These are phyloP conservation scores for Penicillium sp. DNA, from an alignment of 2,329 filamentous ascomycete genomes.

Conservation along the genomic window DNA sequence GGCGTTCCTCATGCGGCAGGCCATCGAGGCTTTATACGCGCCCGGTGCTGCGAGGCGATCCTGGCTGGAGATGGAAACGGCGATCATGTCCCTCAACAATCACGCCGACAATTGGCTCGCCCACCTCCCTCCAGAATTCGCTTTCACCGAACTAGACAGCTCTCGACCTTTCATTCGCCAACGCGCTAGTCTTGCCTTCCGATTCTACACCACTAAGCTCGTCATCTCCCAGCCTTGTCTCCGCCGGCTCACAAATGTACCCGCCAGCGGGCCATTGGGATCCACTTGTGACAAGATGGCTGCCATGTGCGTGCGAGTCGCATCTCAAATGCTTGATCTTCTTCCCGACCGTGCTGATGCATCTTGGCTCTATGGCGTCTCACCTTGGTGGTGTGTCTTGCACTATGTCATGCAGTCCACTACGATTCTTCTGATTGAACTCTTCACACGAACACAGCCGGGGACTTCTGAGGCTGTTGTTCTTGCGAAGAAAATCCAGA, in stretches of 20 bases:
- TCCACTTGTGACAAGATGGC: constrained; percentile 36
- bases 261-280: constrained; percentile 25
- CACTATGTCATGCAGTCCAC: constrained; percentile 43
- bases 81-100: constrained; percentile 34
- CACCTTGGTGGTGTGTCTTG: constrained; percentile 43
- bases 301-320: constrained; percentile 35
- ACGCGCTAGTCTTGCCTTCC: constrained; percentile 39
- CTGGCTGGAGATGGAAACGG: constrained; percentile 37
- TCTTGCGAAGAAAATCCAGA: constrained; percentile 31
- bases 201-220: constrained; percentile 44
- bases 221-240: constrained; percentile 45
- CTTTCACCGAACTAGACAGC: constrained; percentile 30
- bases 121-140: constrained; percentile 38
- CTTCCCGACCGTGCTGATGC: constrained; percentile 36
- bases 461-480: constrained; percentile 28
- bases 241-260: constrained; percentile 34
- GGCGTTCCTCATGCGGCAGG: constrained; percentile 34
- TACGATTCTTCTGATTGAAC: constrained; percentile 39
- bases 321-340: constrained; percentile 33
- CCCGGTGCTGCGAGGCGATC: constrained; percentile 34
- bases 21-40: constrained; percentile 40
- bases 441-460: constrained; percentile 33
- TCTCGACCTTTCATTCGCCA: constrained; percentile 30
- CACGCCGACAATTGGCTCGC: constrained; percentile 40
- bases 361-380: constrained; percentile 30